Evolutionary conservation across 495 filamentous ascomycete species (phyloP), one percentile per base, ranked within the genome.

Genomic region (Neurospora pannonica): DNA sequence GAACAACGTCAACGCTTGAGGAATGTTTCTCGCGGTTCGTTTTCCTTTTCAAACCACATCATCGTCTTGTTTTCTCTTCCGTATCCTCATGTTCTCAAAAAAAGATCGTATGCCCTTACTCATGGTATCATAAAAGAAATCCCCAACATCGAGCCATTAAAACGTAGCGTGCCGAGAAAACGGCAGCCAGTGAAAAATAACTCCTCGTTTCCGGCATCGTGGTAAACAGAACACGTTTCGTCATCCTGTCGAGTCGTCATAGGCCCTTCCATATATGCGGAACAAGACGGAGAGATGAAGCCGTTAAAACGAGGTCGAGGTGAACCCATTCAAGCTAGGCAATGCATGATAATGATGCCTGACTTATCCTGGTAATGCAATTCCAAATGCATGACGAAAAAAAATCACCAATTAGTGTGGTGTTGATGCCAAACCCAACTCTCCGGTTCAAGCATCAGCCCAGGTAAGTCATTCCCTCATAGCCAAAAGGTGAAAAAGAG

Each of bases 401-500:
- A 36, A 42, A 8, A 37, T 6, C 34, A 0, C 2, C 43, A 74
- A 76, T 43, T 46, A 62, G 7, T 34, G 13, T 13, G 42, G 11
- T 19, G 43, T n/a, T 24, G 46, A 31, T 62, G 62, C 38, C 42
- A 38, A 38, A 42, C 34, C 69, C 11, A 34, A 17, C 24, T 6
- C 24, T 31, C 21, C 5, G 48, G 28, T 17, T 70, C 31, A 71
- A 74, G 28, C 42, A 73, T 43, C 36, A 75, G 34, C 42, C 69
- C 38, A 75, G 70, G 39, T 31, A 13, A 13, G 9, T 60, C 15
- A 38, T 36, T 38, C 24, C 7, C 43, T 77, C 70, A 88, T 39
- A 88, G 77, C 86, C 86, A 88, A 48, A 85, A 81, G 21, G 87
- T 82, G 75, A 87, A 88, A 38, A 86, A 83, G 71, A 89, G 77